phyloP scores from a whole-genome alignment of 192 early-diverging fungal genomes.

The Coemansia interrupta region DNA sequence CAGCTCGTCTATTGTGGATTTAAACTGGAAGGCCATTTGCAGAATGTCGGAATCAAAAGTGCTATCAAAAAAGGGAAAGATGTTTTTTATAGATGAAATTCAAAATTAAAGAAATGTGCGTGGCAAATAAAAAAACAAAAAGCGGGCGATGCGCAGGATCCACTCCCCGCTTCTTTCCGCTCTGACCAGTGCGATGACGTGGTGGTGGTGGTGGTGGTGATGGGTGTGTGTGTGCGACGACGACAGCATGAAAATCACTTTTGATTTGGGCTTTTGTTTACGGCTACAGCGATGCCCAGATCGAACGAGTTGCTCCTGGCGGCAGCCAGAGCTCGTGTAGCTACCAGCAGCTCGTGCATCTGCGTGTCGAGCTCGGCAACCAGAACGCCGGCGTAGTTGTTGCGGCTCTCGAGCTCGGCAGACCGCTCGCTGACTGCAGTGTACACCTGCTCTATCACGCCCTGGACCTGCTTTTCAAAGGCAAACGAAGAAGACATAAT shows the following conservation, averaged over 20 bases:
- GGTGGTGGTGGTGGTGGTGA: too few relatives aligned
- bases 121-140: too few relatives aligned
- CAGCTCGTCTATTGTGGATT: constrained; percentile 40
- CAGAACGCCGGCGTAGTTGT: constrained; percentile 11
- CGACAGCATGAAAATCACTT: too few relatives aligned
- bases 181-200: too few relatives aligned
- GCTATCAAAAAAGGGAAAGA: too few relatives aligned
- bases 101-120: too few relatives aligned
- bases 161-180: too few relatives aligned
- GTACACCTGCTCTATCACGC: constrained; percentile 30
- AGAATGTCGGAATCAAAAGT: background rate
- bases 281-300: constrained; percentile 13
- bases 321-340: constrained; percentile 24
- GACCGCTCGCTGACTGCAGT: constrained; percentile 20
- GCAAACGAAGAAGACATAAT: constrained; percentile 5
- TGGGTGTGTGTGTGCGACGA: too few relatives aligned
- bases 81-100: too few relatives aligned
- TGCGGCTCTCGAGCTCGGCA: constrained; percentile 20
- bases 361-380: constrained; percentile 47
- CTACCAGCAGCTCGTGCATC: constrained; percentile 26
- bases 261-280: too few relatives aligned
- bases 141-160: too few relatives aligned
- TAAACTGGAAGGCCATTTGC: constrained; percentile 43
- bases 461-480: constrained; percentile 34
- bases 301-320: constrained; percentile 27